phyloP scores from a whole-genome alignment of 345 rosid species.

The Arabis alpina region DNA sequence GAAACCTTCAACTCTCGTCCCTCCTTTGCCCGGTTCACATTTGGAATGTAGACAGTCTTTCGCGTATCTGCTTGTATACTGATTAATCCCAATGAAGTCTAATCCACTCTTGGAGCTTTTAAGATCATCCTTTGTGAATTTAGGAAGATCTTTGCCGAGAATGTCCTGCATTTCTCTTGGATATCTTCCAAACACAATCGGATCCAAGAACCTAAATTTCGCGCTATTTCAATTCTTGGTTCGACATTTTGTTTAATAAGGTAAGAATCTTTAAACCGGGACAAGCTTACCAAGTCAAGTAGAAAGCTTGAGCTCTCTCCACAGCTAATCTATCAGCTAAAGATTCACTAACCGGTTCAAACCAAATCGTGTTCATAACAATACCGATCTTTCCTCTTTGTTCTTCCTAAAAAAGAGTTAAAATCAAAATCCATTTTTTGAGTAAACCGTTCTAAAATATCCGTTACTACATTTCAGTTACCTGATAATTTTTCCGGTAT shows the following conservation, averaged over 20 bases:
- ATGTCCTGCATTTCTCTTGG: slow-evolving; percentile 59
- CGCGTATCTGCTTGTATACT: slow-evolving; percentile 60
- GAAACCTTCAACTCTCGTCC: slow-evolving; percentile 56
- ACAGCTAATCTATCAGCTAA: slow-evolving; percentile 54
- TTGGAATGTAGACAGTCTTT: slow-evolving; percentile 59
- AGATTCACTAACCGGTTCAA: slow-evolving; percentile 61
- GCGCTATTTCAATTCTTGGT: not conserved
- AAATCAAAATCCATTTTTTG: not conserved
- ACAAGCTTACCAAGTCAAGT: slow-evolving; percentile 54
- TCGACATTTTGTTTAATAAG: not conserved
- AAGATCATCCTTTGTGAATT: slow-evolving; percentile 52
- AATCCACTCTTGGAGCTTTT: slow-evolving; percentile 45
- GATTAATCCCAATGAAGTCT: slow-evolving; percentile 77
- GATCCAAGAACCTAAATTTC: slow-evolving; percentile 65
- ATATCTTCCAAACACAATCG: slow-evolving; percentile 61
- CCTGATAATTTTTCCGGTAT: slow-evolving; percentile 63
- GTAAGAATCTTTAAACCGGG: not conserved
- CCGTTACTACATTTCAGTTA: not conserved
- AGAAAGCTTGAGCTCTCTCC: slow-evolving; percentile 70
- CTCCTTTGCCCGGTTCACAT: slow-evolving; percentile 59
- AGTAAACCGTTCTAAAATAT: not conserved
- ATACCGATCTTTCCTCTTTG: slow-evolving; percentile 71
- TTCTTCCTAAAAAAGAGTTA: slow-evolving; percentile 38
- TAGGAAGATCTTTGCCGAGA: slow-evolving; percentile 53
- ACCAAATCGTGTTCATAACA: slow-evolving; percentile 63